Conservation (phyloP, 2,329 filamentous ascomycete genomes). For the Pseudopyricularia javanii region DNA sequence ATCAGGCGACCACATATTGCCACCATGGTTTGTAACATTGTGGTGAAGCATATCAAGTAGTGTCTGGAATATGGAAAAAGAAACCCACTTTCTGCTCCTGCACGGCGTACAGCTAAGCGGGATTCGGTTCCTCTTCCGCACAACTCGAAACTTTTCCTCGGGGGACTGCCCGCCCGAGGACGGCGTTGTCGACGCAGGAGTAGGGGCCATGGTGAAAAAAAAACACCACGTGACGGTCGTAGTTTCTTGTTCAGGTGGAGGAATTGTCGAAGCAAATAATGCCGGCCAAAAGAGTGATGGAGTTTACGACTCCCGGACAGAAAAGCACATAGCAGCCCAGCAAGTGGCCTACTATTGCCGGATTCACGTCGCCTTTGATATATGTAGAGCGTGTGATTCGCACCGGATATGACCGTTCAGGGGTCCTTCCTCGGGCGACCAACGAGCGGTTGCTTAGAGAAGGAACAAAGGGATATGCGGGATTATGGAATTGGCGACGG, state of each 20-base stretch:
- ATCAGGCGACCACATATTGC: no score
- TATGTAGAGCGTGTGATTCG: not conserved
- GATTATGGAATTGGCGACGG: not conserved
- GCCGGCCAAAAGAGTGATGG: not conserved
- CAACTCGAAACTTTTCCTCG: conserved; percentile 74
- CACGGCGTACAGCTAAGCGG: conserved; percentile 88
- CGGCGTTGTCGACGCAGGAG: conserved; percentile 65
- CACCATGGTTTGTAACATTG: not conserved
- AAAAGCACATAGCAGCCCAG: not conserved
- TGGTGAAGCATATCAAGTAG: not conserved
- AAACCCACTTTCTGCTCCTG: conserved; percentile 71
- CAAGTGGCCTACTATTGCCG: not conserved
- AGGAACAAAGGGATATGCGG: not conserved
- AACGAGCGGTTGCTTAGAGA: not conserved
- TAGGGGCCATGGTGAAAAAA: conserved; percentile 51
- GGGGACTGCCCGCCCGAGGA: conserved; percentile 69
- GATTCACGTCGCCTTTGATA: not conserved
- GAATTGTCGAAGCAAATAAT: not conserved
- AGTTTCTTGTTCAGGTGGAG: not conserved
- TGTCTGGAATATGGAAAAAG: not conserved
- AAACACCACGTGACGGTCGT: not conserved
- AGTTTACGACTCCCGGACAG: conserved; percentile 1
- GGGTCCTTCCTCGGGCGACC: not conserved
- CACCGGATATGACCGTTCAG: not conserved
- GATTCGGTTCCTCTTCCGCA: conserved; percentile 83